phyloP scores from a whole-genome alignment of 2,329 filamentous ascomycete genomes.

The Tolypocladium endophyticum region DNA sequence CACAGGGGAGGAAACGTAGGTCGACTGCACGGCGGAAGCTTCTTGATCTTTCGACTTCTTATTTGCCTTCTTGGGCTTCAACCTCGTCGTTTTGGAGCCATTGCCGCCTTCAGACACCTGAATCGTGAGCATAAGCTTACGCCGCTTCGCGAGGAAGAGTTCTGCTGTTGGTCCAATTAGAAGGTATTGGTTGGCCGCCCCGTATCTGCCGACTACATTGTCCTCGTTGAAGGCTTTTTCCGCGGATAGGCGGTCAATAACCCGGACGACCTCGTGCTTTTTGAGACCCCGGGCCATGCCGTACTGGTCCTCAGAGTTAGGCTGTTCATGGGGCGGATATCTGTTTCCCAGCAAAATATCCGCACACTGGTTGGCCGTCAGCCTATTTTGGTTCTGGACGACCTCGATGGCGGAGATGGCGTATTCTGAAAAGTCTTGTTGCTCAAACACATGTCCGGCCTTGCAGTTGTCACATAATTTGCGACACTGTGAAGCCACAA shows the following conservation, averaged over 20 bases:
- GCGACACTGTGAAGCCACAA: conserved; percentile 60
- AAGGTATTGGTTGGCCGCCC: conserved; percentile 68
- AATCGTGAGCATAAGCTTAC: conserved; percentile 34
- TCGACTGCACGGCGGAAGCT: conserved; percentile 30
- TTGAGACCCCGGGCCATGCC: conserved; percentile 61
- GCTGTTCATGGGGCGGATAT: conserved; percentile 44
- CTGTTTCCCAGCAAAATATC: conserved; percentile 70
- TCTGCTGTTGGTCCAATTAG: conserved; percentile 30
- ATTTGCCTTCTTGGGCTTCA: conserved; percentile 22
- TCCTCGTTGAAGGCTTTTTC: conserved; percentile 66
- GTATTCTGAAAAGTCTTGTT: conserved; percentile 65
- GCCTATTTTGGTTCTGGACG: conserved; percentile 46
- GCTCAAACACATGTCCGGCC: conserved; percentile 58
- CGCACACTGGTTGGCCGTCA: conserved; percentile 73
- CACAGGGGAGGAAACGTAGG: conserved; percentile 44
- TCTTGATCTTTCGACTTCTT: conserved; percentile 23
- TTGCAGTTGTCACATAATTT: conserved; percentile 83
- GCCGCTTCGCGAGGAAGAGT: conserved; percentile 32
- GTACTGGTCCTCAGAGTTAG: conserved; percentile 46
- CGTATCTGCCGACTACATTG: conserved; percentile 38
- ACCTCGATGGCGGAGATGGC: conserved; percentile 62
- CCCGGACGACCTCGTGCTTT: conserved; percentile 66
- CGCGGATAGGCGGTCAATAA: conserved; percentile 67
- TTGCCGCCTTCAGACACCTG: conserved; percentile 23
- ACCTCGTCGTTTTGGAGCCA: conserved; percentile 17